A percentile compares a stretch with the other conserved stretches of the same genome.
Evolutionary conservation across 176 grass and related monocot genomes (phyloP).

Genomic region (Luzula sylvatica): DNA sequence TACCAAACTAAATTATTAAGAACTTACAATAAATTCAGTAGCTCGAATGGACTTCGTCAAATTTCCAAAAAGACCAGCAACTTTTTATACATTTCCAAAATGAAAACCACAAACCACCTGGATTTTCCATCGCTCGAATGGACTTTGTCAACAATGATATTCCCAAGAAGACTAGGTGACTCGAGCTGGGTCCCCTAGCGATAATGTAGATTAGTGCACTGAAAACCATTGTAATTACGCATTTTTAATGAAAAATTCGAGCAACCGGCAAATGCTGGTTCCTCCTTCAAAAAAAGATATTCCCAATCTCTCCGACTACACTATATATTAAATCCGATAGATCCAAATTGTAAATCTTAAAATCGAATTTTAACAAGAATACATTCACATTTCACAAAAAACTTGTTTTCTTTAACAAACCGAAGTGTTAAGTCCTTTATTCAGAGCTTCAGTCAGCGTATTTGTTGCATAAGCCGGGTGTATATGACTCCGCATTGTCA

Average conservation of each 20-base stretch:
- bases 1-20: background rate
- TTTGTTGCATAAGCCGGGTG: conserved; percentile 80
- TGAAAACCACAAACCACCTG: conserved; percentile 64
- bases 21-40: conserved; percentile 87
- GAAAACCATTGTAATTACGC: no score
- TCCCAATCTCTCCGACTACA: conserved; percentile 77
- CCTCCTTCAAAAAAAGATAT: no score
- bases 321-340: conserved; percentile 78
- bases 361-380: background rate
- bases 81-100: conserved; percentile 98
- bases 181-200: no score
- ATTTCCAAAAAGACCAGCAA: conserved; percentile 66
- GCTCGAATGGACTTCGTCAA: conserved; percentile 57
- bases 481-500: conserved; percentile 88
- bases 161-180: conserved; percentile 59
- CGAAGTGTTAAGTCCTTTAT: conserved; percentile 86
- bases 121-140: conserved; percentile 82
- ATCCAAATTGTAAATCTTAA: conserved; percentile 63
- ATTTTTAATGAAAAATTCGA: no score
- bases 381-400: no score
- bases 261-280: no score
- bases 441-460: conserved; percentile 93
- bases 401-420: conserved; percentile 22
- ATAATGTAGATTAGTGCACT: no score
- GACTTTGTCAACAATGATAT: conserved; percentile 64